Percentiles rank a stretch among this genome's conserved stretches.
phyloP scores from a whole-genome alignment of 2,329 filamentous ascomycete species.

The Ceratocystis variospora region DNA sequence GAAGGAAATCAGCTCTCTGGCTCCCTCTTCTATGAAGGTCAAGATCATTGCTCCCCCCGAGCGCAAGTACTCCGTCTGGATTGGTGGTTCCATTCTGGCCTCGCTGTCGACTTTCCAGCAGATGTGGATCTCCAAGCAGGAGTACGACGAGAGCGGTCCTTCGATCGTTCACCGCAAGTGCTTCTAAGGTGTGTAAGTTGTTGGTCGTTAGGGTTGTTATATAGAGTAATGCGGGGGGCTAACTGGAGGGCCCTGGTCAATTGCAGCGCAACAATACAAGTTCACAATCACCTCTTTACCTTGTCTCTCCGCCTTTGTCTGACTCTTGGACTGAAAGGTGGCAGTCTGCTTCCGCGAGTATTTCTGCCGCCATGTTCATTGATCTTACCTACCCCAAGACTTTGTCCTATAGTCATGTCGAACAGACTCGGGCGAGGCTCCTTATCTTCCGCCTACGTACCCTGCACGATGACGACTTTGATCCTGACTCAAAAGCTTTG shows the following conservation, averaged over 20 bases:
- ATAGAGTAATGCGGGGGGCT: conserved; percentile 18
- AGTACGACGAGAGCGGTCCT: conserved; percentile 99
- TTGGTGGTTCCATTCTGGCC: conserved; percentile 99
- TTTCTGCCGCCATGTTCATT: neutral
- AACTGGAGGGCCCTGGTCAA: conserved; percentile 21
- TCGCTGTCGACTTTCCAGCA: conserved; percentile 99
- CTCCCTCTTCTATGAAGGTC: conserved; percentile 99
- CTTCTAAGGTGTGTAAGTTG: conserved; percentile 66
- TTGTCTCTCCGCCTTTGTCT: conserved; percentile 14
- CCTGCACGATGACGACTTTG: conserved; percentile 12
- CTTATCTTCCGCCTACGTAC: neutral
- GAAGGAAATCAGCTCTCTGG: conserved; percentile 99
- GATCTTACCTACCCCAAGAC: neutral
- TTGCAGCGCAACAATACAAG: conserved; percentile 25
- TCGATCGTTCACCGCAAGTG: conserved; percentile 99
- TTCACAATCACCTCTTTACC: conserved; percentile 23
- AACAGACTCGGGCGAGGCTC: neutral
- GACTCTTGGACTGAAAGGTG: neutral
- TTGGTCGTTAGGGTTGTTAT: conserved; percentile 14
- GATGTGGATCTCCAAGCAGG: conserved; percentile 99
- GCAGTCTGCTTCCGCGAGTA: neutral
- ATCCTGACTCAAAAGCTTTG: conserved; percentile 19
- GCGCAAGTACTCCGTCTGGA: conserved; percentile 99
- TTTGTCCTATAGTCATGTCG: neutral
- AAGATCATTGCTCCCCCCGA: conserved; percentile 99